phyloP scores from a whole-genome alignment of 495 filamentous ascomycete genomes.

The Podospora conica region DNA sequence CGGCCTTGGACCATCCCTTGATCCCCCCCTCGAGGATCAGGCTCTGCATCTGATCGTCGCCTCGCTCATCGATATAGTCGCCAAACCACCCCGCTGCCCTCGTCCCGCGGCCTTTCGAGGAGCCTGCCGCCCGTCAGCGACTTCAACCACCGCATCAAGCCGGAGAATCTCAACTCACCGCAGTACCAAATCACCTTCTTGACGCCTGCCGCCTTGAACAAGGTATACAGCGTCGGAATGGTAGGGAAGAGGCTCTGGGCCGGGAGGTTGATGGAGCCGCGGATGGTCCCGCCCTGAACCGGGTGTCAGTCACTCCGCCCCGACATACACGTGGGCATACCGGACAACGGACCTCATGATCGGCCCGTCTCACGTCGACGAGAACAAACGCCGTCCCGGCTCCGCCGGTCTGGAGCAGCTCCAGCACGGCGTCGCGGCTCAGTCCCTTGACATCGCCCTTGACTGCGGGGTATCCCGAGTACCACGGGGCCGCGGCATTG shows the following conservation, averaged over 20 bases:
- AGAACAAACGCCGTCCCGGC: background rate
- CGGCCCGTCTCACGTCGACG: background rate
- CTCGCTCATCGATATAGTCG: slow-evolving; percentile 48
- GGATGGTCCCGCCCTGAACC: slow-evolving; percentile 60
- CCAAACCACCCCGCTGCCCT: slow-evolving; percentile 61
- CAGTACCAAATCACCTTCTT: slow-evolving; percentile 61
- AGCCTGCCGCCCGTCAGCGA: slow-evolving; percentile 39
- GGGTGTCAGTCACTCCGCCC: background rate
- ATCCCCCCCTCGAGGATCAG: slow-evolving; percentile 55
- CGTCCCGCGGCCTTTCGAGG: slow-evolving; percentile 55
- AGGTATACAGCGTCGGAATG: slow-evolving; percentile 49
- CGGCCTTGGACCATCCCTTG: slow-evolving; percentile 56
- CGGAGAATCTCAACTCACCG: slow-evolving; percentile 36
- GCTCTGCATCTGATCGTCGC: slow-evolving; percentile 47
- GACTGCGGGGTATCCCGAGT: background rate
- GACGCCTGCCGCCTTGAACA: slow-evolving; percentile 46
- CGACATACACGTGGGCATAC: no score
- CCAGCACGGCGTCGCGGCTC: background rate
- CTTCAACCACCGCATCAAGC: slow-evolving; percentile 2
- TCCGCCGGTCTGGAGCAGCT: background rate
- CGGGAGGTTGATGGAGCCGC: slow-evolving; percentile 62
- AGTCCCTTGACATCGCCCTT: background rate
- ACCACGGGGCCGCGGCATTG: background rate
- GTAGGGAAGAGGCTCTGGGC: slow-evolving; percentile 59
- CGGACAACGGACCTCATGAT: background rate